These are phyloP conservation scores for Ceratobasidium sp. DNA, from an alignment of 1,284 basidiomycete genomes.

Conservation along the genomic window DNA sequence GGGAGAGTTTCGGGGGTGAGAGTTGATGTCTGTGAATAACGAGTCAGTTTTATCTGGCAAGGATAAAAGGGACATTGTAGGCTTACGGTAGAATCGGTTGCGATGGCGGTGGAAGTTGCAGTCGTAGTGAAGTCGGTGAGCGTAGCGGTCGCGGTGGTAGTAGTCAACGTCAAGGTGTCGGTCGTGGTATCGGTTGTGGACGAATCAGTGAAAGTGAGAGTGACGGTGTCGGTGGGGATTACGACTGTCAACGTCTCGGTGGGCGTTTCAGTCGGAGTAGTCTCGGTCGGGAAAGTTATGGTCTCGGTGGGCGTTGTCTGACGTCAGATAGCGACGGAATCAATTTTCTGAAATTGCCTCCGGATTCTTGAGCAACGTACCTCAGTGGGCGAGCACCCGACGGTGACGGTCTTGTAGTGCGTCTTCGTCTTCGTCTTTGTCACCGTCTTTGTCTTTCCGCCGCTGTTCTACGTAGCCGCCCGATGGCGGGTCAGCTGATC, in stretches of 20 bases:
- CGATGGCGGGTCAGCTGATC: slow-evolving; percentile 7
- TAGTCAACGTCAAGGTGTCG: not conserved
- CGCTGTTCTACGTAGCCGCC: not conserved
- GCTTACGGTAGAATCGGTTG: not conserved
- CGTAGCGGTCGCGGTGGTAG: not conserved
- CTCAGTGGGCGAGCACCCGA: slow-evolving; percentile 8
- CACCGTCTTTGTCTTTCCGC: slow-evolving; percentile 25
- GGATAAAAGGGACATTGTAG: no score
- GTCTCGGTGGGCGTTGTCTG: slow-evolving; percentile 15
- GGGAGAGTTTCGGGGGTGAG: not conserved
- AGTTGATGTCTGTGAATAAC: not conserved
- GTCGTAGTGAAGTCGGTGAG: not conserved
- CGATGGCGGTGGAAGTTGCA: not conserved
- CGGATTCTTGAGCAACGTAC: not conserved
- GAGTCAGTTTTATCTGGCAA: not conserved
- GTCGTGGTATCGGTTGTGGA: not conserved
- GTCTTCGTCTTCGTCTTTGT: slow-evolving; percentile 38
- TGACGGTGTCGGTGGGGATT: slow-evolving; percentile 10
- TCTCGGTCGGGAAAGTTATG: not conserved
- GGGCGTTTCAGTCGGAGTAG: not conserved
- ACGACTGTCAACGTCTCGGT: not conserved
- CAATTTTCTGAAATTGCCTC: not conserved
- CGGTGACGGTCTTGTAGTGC: slow-evolving; percentile 33
- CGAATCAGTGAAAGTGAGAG: not conserved
- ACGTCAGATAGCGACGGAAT: slow-evolving; percentile 17